Conservation (phyloP, 495 filamentous ascomycete species). For the Neurospora discreta region DNA sequence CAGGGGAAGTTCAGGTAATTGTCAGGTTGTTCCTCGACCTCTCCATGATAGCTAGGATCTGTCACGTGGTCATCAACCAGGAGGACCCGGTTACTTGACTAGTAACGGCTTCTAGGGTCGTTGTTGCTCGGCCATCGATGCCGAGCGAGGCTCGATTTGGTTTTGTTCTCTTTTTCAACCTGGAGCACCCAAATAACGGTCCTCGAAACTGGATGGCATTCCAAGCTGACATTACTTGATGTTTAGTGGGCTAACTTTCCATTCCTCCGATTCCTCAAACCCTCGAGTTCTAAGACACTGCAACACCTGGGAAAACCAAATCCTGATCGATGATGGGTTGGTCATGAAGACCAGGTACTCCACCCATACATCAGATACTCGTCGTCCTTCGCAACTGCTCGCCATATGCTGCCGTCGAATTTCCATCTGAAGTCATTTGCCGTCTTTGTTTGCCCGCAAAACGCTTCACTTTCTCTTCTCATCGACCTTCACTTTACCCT, state of each 20-base stretch:
- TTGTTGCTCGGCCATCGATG: neutral
- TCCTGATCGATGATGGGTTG: neutral
- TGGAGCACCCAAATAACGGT: neutral
- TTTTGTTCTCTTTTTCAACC: neutral
- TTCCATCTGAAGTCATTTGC: neutral
- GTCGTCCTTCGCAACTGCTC: neutral
- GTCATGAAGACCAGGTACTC: neutral
- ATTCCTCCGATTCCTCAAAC: neutral
- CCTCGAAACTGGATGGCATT: neutral
- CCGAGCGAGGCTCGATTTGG: neutral
- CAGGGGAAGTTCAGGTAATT: neutral
- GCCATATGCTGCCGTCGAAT: neutral
- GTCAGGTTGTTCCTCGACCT: neutral
- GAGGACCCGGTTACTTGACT: neutral
- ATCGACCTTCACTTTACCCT: neutral
- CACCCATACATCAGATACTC: neutral
- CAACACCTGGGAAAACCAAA: neutral
- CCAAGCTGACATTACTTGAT: neutral
- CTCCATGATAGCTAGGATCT: neutral
- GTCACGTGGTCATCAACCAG: neutral
- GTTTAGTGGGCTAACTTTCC: neutral
- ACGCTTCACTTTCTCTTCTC: neutral
- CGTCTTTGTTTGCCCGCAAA: neutral
- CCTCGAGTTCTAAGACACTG: neutral
- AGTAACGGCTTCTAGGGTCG: neutral